Conservation (phyloP, 2,329 filamentous ascomycete genomes). For the Fusarium aywerte region DNA sequence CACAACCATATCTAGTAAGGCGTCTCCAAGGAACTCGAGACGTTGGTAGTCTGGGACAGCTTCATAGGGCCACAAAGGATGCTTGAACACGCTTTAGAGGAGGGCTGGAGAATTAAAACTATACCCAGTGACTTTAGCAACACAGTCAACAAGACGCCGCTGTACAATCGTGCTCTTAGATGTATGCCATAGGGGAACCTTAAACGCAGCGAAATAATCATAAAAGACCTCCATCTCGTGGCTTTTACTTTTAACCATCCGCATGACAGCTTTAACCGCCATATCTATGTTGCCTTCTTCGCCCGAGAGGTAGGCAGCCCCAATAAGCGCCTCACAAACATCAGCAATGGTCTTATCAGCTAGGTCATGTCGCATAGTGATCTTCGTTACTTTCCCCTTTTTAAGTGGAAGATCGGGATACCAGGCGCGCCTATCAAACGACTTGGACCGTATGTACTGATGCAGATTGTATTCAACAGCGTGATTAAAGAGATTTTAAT, state of each 20-base stretch:
- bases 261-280: slow-evolving; percentile 72
- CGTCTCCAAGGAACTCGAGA: slow-evolving; percentile 90
- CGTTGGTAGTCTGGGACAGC: slow-evolving; percentile 87
- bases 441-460: slow-evolving; percentile 81
- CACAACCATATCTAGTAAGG: slow-evolving; percentile 85
- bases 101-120: slow-evolving; percentile 79
- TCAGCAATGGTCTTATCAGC: slow-evolving; percentile 93
- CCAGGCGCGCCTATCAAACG: slow-evolving; percentile 86
- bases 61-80: slow-evolving; percentile 86
- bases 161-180: slow-evolving; percentile 72
- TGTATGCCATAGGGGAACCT: slow-evolving; percentile 76
- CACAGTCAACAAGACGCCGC: slow-evolving; percentile 70
- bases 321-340: slow-evolving; percentile 93
- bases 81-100: slow-evolving; percentile 85
- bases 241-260: slow-evolving; percentile 74
- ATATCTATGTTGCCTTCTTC: slow-evolving; percentile 61
- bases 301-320: slow-evolving; percentile 75
- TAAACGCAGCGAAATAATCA: slow-evolving; percentile 78
- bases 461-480: slow-evolving; percentile 73
- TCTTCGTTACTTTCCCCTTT: slow-evolving; percentile 72
- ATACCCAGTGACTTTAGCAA: slow-evolving; percentile 68
- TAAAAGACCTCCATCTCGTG: slow-evolving; percentile 76
- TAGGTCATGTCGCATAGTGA: slow-evolving; percentile 68
- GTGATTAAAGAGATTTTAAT: slow-evolving; percentile 85
- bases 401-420: slow-evolving; percentile 83